Percentiles rank a stretch among this genome's conserved stretches.
Evolutionary conservation across 371 early-diverging fungal species (phyloP).

Genomic region (Mortierella sp.): DNA sequence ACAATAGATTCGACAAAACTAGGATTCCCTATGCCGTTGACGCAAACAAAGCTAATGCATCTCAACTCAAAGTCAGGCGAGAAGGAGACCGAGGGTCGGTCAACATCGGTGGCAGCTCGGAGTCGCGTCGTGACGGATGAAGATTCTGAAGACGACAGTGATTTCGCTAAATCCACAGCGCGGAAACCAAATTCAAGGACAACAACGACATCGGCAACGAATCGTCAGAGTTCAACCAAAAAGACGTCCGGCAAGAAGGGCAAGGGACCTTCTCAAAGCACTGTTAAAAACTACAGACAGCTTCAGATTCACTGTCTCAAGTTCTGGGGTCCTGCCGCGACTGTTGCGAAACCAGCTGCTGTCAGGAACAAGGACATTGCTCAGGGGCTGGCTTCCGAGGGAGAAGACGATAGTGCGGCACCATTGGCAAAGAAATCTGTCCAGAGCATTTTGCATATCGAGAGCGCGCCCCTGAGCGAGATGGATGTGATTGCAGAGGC

Average conservation of each 20-base stretch:
- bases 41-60: conserved; percentile 39
- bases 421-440: conserved; percentile 12
- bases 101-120: conserved; percentile 11
- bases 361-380: conserved; percentile 22
- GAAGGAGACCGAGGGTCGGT: not conserved
- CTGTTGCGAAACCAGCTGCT: conserved; percentile 32
- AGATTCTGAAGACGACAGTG: conserved; percentile 16
- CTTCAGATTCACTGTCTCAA: conserved; percentile 55
- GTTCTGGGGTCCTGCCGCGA: conserved; percentile 31
- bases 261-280: conserved; percentile 27
- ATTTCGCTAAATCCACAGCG: not conserved
- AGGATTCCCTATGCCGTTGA: not conserved
- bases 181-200: not conserved
- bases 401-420: not conserved
- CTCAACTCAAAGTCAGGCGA: conserved; percentile 14
- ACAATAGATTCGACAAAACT: not conserved
- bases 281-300: conserved; percentile 44
- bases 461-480: conserved; percentile 45
- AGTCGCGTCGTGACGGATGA: conserved; percentile 1
- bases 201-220: not conserved
- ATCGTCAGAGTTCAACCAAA: not conserved
- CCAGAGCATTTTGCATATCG: conserved; percentile 42
- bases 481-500: conserved; percentile 58
- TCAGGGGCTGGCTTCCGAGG: conserved; percentile 21
- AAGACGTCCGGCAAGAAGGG: not conserved